These are phyloP conservation scores for Parathielavia hyrcaniae DNA, from an alignment of 495 filamentous ascomycete species.

Conservation along the genomic window DNA sequence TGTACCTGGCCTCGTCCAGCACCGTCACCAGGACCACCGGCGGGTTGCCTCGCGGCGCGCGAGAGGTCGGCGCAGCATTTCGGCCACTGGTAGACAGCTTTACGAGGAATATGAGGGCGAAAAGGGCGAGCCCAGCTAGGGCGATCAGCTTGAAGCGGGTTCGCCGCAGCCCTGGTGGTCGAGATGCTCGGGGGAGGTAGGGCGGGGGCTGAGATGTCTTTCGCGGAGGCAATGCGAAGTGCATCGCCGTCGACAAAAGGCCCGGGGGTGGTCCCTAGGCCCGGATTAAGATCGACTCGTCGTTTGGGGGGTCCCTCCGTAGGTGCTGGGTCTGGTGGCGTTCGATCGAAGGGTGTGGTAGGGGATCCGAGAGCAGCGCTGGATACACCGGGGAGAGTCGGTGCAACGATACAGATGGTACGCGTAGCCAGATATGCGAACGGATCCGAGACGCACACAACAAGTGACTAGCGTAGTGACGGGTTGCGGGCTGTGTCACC, in stretches of 20 bases:
- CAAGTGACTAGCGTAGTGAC: too few species aligned
- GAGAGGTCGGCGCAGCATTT: conserved; percentile 17
- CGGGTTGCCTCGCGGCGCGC: conserved; percentile 55
- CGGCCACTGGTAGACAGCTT: conserved; percentile 38
- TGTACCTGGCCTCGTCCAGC: conserved; percentile 59
- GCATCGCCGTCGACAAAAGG: conserved; percentile 52
- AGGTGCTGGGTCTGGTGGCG: not conserved
- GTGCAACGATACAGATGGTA: too few species aligned
- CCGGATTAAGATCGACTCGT: conserved; percentile 1
- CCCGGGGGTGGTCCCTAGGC: conserved; percentile 13
- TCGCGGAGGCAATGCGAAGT: conserved; percentile 83
- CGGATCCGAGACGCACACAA: too few species aligned
- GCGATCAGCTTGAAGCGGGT: conserved; percentile 60
- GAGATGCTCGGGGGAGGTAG: conserved; percentile 52
- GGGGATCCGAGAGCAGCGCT: not conserved
- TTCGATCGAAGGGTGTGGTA: not conserved
- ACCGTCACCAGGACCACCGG: conserved; percentile 83
- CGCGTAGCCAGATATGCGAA: too few species aligned
- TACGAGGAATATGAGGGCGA: conserved; percentile 59
- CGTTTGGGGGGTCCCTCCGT: not conserved
- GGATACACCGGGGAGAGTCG: too few species aligned
- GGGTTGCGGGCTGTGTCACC: too few species aligned
- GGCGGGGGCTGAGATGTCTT: conserved; percentile 67
- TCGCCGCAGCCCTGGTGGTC: conserved; percentile 56
- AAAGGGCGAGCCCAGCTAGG: conserved; percentile 49